Conservation (phyloP, 1,284 basidiomycete species). For the Thelephora terrestris region DNA sequence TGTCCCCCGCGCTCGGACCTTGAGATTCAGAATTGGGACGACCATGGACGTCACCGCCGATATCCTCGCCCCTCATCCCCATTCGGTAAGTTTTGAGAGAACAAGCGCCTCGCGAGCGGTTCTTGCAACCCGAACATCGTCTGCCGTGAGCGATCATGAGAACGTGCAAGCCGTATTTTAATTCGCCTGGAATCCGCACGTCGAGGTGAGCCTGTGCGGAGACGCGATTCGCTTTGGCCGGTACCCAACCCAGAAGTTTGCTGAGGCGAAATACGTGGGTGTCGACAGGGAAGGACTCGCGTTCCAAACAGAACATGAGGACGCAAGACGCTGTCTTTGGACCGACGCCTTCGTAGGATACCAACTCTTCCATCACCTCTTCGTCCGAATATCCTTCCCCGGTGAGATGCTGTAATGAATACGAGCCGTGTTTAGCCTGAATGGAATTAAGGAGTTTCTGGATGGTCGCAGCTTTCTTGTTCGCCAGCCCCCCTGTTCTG, state of each 20-base stretch:
- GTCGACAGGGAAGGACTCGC: constrained; percentile 71
- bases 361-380: constrained; percentile 58
- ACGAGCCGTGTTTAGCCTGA: constrained; percentile 41
- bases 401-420: constrained; percentile 48
- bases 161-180: constrained; percentile 68
- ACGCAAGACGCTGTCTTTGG: constrained; percentile 77
- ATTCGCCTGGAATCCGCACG: constrained; percentile 43
- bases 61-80: constrained; percentile 15
- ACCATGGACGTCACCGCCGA: constrained; percentile 12
- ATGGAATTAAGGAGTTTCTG: constrained; percentile 44
- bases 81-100: constrained; percentile 23
- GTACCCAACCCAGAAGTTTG: constrained; percentile 62
- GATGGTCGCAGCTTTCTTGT: constrained; percentile 64
- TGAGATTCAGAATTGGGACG: constrained; percentile 6
- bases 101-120: constrained; percentile 18
- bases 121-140: constrained; percentile 43
- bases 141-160: constrained; percentile 61
- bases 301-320: constrained; percentile 63
- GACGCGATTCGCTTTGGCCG: constrained; percentile 50
- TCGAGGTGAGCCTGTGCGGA: constrained; percentile 66
- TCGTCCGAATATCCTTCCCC: constrained; percentile 40
- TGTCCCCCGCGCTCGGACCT: constrained; percentile 5
- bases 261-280: constrained; percentile 65
- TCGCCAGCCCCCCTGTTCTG: constrained; percentile 60
- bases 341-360: constrained; percentile 63